A percentile compares a stretch with the other conserved stretches of the same genome.
These are phyloP conservation scores for Crithidia expoeki DNA, from an alignment of 208 protist species.

Conservation along the genomic window DNA sequence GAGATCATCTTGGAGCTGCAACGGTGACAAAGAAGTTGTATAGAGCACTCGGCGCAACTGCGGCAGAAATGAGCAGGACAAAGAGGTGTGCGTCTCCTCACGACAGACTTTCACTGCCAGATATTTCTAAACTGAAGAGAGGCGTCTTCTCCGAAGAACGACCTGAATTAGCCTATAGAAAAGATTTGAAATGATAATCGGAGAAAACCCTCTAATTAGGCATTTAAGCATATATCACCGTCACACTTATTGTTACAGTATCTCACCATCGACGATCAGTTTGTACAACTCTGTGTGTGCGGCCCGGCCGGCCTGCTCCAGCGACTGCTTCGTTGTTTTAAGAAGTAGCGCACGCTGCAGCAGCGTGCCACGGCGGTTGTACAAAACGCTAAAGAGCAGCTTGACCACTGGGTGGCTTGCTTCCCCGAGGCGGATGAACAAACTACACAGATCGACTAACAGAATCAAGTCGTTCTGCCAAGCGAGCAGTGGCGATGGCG, in stretches of 20 bases:
- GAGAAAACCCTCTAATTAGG: no score
- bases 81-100: no score
- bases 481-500: neutral
- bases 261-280: slow-evolving; percentile 32
- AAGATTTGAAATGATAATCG: no score
- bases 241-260: slow-evolving; percentile 18
- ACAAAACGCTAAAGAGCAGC: slow-evolving; percentile 51
- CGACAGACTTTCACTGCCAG: no score
- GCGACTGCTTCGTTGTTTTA: slow-evolving; percentile 48
- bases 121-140: no score
- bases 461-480: slow-evolving; percentile 44
- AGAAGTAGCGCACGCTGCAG: slow-evolving; percentile 62
- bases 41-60: no score
- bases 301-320: slow-evolving; percentile 39
- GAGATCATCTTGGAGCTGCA: no score
- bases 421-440: slow-evolving; percentile 30
- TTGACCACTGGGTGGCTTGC: slow-evolving; percentile 39
- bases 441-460: slow-evolving; percentile 34
- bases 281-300: slow-evolving; percentile 49
- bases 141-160: no score
- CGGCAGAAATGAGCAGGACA: no score
- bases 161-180: no score
- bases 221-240: no score
- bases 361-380: slow-evolving; percentile 55
- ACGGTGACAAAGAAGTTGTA: no score